Conservation (phyloP, 768 basidiomycete species). For the Podaxis sp. region DNA sequence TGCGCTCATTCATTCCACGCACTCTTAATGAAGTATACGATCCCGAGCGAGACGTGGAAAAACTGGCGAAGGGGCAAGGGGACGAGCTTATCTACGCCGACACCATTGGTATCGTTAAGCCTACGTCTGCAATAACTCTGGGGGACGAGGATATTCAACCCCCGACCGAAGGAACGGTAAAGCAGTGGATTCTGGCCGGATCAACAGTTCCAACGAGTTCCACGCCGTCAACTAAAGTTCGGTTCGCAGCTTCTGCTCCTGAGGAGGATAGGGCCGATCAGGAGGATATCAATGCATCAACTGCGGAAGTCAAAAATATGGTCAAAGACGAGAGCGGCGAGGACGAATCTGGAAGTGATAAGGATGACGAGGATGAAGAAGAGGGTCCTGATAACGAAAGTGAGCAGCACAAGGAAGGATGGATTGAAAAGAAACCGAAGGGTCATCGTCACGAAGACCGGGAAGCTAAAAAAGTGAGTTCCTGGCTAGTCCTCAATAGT, state of each 20-base stretch:
- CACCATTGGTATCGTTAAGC: slow-evolving; percentile 74
- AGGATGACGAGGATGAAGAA: slow-evolving; percentile 25
- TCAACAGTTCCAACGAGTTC: slow-evolving; percentile 6
- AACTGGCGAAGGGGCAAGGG: slow-evolving; percentile 67
- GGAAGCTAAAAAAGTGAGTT: slow-evolving; percentile 80
- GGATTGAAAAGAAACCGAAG: slow-evolving; percentile 58
- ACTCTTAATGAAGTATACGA: slow-evolving; percentile 91
- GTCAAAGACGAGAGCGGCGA: slow-evolving; percentile 12
- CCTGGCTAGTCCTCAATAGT: slow-evolving; percentile 7
- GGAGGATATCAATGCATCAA: slow-evolving; percentile 4
- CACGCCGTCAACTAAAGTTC: slow-evolving; percentile 2
- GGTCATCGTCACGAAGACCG: slow-evolving; percentile 94
- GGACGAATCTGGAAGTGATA: slow-evolving; percentile 23
- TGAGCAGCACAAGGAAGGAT: slow-evolving; percentile 36
- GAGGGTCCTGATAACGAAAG: slow-evolving; percentile 32
- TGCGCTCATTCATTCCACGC: slow-evolving; percentile 90
- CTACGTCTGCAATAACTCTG: slow-evolving; percentile 17
- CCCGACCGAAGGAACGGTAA: slow-evolving; percentile 13
- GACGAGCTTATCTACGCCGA: slow-evolving; percentile 81
- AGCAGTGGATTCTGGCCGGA: neutral
- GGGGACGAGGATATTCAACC: slow-evolving; percentile 12
- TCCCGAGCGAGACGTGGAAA: slow-evolving; percentile 88
- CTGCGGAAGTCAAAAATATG: slow-evolving; percentile 7
- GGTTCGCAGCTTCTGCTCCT: neutral
- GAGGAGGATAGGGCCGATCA: slow-evolving; percentile 17